These are phyloP conservation scores for Geranium brycei DNA, from an alignment of 345 rosid species.

Conservation along the genomic window DNA sequence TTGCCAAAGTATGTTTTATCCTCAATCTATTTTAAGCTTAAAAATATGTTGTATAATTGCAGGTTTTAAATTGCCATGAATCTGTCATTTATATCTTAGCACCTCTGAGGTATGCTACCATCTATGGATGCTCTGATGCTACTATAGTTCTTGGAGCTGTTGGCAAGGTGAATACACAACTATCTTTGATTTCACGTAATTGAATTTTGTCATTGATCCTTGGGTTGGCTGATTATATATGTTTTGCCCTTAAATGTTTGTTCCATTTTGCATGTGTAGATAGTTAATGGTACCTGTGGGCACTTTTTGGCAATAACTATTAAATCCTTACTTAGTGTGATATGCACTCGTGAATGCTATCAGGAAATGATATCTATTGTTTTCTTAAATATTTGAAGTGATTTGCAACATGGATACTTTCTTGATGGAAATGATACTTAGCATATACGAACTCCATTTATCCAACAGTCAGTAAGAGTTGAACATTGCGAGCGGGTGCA, in stretches of 20 bases:
- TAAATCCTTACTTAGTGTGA: background rate
- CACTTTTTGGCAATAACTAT: background rate
- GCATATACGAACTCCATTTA: conserved; percentile 1
- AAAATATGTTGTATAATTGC: conserved; percentile 14
- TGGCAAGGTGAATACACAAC: conserved; percentile 61
- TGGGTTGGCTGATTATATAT: background rate
- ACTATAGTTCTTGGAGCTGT: conserved; percentile 96
- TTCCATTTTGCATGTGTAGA: background rate
- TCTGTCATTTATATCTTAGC: conserved; percentile 86
- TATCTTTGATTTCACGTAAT: background rate
- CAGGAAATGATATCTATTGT: background rate
- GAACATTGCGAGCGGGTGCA: conserved; percentile 99
- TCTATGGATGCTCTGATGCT: conserved; percentile 95
- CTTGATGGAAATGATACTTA: background rate
- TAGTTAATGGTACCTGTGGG: background rate
- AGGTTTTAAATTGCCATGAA: conserved; percentile 97
- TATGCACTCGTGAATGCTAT: background rate
- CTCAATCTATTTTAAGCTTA: background rate
- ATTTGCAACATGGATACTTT: background rate
- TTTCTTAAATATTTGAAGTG: background rate
- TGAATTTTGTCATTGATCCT: background rate
- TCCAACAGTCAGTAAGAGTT: conserved; percentile 67
- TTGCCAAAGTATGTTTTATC: background rate
- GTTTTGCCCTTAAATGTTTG: background rate
- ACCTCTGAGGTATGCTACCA: conserved; percentile 78